A percentile compares a stretch with the other conserved stretches of the same genome.
Conservation (phyloP, 176 grass and related monocot genomes). For the Tillandsia leiboldiana region DNA sequence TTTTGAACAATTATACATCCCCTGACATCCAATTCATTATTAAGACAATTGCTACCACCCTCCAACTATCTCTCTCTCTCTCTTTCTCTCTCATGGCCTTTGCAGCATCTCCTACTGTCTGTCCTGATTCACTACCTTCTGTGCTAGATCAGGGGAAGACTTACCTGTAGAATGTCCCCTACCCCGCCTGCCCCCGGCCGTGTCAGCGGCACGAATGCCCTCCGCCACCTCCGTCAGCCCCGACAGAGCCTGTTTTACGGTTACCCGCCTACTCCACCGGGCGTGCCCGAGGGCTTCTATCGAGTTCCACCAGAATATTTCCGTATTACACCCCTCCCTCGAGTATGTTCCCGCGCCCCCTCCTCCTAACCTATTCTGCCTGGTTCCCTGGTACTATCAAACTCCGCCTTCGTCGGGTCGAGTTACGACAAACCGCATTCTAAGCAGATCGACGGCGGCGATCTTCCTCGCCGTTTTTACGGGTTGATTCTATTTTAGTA, state of each 20-base stretch:
- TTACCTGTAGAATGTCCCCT: constrained; percentile 49
- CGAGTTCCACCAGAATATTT: constrained; percentile 26
- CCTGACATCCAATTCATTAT: too few species aligned
- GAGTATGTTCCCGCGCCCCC: constrained; percentile 26
- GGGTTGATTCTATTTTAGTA: too few species aligned
- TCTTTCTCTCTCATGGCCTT: too few species aligned
- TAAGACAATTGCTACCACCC: too few species aligned
- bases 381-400: constrained; percentile 80
- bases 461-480: not conserved
- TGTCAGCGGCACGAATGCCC: constrained; percentile 30
- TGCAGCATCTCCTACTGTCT: too few species aligned
- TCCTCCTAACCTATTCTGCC: constrained; percentile 73
- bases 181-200: constrained; percentile 46
- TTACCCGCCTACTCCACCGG: constrained; percentile 7
- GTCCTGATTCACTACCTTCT: too few species aligned
- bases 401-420: not conserved
- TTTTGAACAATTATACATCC: too few species aligned
- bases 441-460: too few species aligned
- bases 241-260: constrained; percentile 4
- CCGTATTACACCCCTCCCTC: constrained; percentile 34
- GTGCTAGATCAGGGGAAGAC: constrained; percentile 5
- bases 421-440: not conserved
- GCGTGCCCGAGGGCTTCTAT: constrained; percentile 33
- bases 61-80: too few species aligned
- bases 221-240: not conserved